These are phyloP conservation scores for Tolypocladium pustulatum DNA, from an alignment of 2,329 filamentous ascomycete species.

Conservation along the genomic window DNA sequence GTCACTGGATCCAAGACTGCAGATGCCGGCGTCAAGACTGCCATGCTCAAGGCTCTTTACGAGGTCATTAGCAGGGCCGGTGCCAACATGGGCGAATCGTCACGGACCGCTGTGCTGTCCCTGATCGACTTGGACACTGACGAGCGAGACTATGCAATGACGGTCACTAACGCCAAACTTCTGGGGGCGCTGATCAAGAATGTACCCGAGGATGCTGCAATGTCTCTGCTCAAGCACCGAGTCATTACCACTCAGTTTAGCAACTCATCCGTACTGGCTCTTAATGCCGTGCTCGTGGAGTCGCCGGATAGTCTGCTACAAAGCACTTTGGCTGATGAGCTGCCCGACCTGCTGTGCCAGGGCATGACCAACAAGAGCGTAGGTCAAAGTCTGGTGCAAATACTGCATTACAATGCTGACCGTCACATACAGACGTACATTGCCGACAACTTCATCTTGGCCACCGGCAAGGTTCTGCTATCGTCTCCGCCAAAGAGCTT, in stretches of 20 bases:
- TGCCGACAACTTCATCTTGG: slow-evolving; percentile 78
- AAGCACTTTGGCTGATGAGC: slow-evolving; percentile 57
- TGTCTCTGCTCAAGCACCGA: slow-evolving; percentile 51
- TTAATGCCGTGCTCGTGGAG: slow-evolving; percentile 83
- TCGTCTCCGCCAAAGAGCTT: slow-evolving; percentile 57
- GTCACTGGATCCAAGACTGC: slow-evolving; percentile 88
- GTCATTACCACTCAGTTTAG: slow-evolving; percentile 70
- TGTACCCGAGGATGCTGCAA: slow-evolving; percentile 61
- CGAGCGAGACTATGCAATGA: slow-evolving; percentile 65
- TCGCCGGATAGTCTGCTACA: slow-evolving; percentile 60
- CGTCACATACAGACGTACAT: slow-evolving; percentile 54
- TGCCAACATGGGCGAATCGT: slow-evolving; percentile 85
- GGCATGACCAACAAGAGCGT: slow-evolving; percentile 70
- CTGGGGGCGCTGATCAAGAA: slow-evolving; percentile 85
- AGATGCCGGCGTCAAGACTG: slow-evolving; percentile 78
- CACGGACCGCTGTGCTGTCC: slow-evolving; percentile 72
- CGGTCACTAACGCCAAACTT: slow-evolving; percentile 81
- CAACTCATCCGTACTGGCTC: slow-evolving; percentile 68
- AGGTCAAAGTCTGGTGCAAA: slow-evolving; percentile 26
- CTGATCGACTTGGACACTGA: slow-evolving; percentile 81
- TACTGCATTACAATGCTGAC: background rate
- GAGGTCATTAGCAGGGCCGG: slow-evolving; percentile 95
- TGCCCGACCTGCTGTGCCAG: slow-evolving; percentile 66
- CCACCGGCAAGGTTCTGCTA: slow-evolving; percentile 83
- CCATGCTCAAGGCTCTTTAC: slow-evolving; percentile 94